Evolutionary conservation across 805 yeast genomes (phyloP).

Genomic region (Phaffomyces thermotolerans): DNA sequence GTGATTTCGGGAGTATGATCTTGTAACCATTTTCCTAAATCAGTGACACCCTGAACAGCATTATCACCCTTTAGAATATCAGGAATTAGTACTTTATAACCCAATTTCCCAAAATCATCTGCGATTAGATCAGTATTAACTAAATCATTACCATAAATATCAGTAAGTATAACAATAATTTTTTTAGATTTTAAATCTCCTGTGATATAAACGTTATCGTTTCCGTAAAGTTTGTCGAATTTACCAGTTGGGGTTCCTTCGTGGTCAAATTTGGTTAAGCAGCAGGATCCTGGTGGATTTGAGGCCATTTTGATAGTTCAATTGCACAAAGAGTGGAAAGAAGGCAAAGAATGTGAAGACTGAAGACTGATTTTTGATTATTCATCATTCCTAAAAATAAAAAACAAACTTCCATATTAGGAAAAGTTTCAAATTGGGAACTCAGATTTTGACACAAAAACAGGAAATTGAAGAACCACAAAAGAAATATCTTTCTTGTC

Average conservation of each 20-base stretch:
- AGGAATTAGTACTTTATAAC: constrained; percentile 67
- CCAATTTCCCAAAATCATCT: constrained; percentile 52
- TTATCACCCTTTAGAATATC: constrained; percentile 54
- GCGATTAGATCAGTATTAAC: constrained; percentile 57
- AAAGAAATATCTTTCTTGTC: no score
- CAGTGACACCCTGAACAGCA: constrained; percentile 27
- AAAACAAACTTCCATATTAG: no score
- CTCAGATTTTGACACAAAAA: no score
- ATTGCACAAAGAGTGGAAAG: no score
- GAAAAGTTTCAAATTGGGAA: no score
- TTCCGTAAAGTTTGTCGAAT: constrained; percentile 34
- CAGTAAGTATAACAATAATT: constrained; percentile 59
- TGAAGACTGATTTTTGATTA: no score
- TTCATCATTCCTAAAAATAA: no score
- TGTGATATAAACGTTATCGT: constrained; percentile 35
- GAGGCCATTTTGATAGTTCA: constrained; percentile 33
- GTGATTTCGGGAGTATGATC: constrained; percentile 46
- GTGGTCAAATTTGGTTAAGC: constrained; percentile 35
- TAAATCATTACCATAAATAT: constrained; percentile 56
- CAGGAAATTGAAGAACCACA: no score
- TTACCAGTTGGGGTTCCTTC: constrained; percentile 44
- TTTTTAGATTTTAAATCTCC: constrained; percentile 37
- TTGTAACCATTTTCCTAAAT: constrained; percentile 40
- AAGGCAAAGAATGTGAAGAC: no score
- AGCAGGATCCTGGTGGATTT: constrained; percentile 46